Conservation (phyloP, 2,329 filamentous ascomycete genomes). For the Clonostachys sp. region DNA sequence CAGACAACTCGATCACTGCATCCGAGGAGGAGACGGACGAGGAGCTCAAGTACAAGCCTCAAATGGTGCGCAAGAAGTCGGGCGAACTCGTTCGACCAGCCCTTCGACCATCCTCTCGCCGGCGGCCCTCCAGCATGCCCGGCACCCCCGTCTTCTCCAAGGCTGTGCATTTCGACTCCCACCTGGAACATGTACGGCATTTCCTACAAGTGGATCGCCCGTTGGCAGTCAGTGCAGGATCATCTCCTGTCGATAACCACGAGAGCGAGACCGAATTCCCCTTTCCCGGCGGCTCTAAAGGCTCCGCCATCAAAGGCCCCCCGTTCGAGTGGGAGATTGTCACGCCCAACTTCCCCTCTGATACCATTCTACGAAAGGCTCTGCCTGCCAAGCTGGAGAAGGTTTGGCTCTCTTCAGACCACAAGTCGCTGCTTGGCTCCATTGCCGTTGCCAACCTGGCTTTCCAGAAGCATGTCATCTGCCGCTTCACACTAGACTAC, state of each 20-base stretch:
- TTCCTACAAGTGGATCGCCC: slow-evolving; percentile 93
- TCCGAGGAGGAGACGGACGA: slow-evolving; percentile 63
- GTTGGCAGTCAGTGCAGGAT: slow-evolving; percentile 91
- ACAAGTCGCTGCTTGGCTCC: slow-evolving; percentile 79
- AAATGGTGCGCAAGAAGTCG: slow-evolving; percentile 96
- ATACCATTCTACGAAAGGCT: slow-evolving; percentile 47
- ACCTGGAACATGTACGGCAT: slow-evolving; percentile 92
- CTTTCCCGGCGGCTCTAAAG: slow-evolving; percentile 50
- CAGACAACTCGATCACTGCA: slow-evolving; percentile 41
- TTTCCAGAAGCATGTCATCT: slow-evolving; percentile 85
- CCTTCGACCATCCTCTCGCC: slow-evolving; percentile 71
- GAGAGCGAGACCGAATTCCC: slow-evolving; percentile 88
- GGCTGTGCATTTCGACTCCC: slow-evolving; percentile 96
- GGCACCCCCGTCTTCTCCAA: slow-evolving; percentile 95
- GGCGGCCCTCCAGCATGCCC: slow-evolving; percentile 92
- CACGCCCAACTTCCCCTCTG: slow-evolving; percentile 73
- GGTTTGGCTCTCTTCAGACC: slow-evolving; percentile 82
- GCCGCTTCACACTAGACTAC: slow-evolving; percentile 92
- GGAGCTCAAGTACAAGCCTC: slow-evolving; percentile 64
- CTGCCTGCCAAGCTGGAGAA: slow-evolving; percentile 77
- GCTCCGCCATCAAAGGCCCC: slow-evolving; percentile 32
- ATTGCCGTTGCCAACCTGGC: slow-evolving; percentile 83
- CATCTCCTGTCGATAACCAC: slow-evolving; percentile 84
- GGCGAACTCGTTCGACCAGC: slow-evolving; percentile 94
- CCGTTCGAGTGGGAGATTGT: slow-evolving; percentile 84